Conservation (phyloP, 2,329 filamentous ascomycete genomes). For the Ophiostoma pallidulum region DNA sequence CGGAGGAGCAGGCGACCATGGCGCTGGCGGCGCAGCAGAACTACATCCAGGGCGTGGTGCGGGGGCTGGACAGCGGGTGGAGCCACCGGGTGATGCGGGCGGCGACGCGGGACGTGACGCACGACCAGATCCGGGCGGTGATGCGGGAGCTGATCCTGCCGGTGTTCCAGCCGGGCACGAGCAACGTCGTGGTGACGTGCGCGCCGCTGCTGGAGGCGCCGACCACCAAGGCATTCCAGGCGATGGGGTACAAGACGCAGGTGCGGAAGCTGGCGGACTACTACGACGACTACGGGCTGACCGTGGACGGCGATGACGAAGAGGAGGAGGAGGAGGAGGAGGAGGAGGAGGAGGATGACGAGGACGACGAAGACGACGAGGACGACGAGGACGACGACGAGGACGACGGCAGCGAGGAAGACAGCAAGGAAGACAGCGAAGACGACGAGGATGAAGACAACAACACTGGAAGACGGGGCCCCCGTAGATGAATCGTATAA, state of each 20-base stretch:
- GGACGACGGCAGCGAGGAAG: constrained; percentile 17
- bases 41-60: constrained; percentile 73
- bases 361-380: constrained; percentile 44
- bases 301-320: constrained; percentile 50
- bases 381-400: constrained; percentile 41
- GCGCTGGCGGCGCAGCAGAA: constrained; percentile 71
- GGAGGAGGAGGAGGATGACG: constrained; percentile 48
- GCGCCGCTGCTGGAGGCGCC: constrained; percentile 73
- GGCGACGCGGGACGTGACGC: constrained; percentile 68
- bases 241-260: constrained; percentile 69
- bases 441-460: background rate
- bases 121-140: constrained; percentile 65
- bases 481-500: background rate
- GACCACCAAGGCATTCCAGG: constrained; percentile 64
- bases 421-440: background rate
- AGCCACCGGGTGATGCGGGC: constrained; percentile 64
- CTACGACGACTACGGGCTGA: constrained; percentile 81
- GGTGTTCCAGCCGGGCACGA: constrained; percentile 68
- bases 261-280: constrained; percentile 68
- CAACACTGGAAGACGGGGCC: background rate
- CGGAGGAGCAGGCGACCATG: constrained; percentile 83
- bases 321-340: constrained; percentile 54
- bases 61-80: constrained; percentile 67
- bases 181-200: constrained; percentile 83
- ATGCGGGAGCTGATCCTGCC: constrained; percentile 69